Conservation (phyloP, 257 asterid species). For the Fraxinus cuspidata region DNA sequence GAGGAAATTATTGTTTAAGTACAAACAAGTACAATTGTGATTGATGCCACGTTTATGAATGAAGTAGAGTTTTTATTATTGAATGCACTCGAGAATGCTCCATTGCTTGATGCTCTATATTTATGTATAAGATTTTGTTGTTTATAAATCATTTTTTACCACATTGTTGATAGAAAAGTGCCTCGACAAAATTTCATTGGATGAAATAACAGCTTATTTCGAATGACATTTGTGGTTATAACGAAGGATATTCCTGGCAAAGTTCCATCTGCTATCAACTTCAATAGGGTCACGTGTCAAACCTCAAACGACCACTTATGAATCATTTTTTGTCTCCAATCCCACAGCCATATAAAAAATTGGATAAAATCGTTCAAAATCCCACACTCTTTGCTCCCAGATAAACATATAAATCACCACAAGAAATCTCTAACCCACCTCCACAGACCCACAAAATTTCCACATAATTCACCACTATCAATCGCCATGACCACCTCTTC, state of each 20-base stretch:
- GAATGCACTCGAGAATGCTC: too few species aligned
- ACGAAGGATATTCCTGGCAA: background rate
- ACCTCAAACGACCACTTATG: constrained; percentile 15
- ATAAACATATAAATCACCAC: background rate
- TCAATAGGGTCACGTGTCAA: background rate
- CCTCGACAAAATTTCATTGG: too few species aligned
- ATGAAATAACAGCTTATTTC: too few species aligned
- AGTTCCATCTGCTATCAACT: background rate
- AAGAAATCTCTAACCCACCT: background rate
- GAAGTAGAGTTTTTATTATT: too few species aligned
- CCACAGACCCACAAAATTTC: constrained; percentile 4
- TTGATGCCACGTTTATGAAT: too few species aligned
- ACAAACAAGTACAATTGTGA: too few species aligned
- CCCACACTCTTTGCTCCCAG: background rate
- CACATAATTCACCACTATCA: background rate
- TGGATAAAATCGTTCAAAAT: constrained; percentile 28
- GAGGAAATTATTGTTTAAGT: too few species aligned
- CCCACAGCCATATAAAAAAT: constrained; percentile 8
- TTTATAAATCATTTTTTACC: too few species aligned
- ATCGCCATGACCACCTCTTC: constrained; percentile 38
- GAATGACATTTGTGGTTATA: too few species aligned
- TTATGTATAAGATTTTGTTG: too few species aligned
- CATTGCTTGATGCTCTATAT: too few species aligned
- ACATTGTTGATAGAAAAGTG: too few species aligned
- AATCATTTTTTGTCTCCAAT: background rate